Evolutionary conservation across 2,329 filamentous ascomycete species (phyloP), one percentile per base, ranked within the genome.

Genomic region (Amphichorda felina): DNA sequence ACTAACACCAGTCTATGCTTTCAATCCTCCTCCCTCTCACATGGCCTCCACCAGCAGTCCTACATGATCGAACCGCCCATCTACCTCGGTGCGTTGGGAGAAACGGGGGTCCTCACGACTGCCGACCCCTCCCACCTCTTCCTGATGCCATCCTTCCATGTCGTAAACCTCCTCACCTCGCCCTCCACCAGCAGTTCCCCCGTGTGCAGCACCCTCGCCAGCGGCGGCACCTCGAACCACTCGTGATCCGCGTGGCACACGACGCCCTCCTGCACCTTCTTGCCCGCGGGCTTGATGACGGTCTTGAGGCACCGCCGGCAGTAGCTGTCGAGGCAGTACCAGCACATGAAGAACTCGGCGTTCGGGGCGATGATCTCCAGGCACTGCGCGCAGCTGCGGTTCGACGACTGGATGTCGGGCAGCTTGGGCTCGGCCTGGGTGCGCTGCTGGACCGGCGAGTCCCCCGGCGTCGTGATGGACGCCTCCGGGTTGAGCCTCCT

Each of bases 171-270:
- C 35, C 46, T 46, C 8, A 61, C 50, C 18, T 47, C 38, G 0
- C 52, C 57, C 33, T 52, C 47, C 2, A 57, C 41, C n/a, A 61
- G 35, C 21, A 63, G 59, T 46, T 63, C 56, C 2, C 59, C 60
- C 10, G 51, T 51, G 10, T 59, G 54, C 16, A 63, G 34, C 3
- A 50, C 43, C 27, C 40, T 49, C n/a, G 47, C 43, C 38, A 63
- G 39, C 5, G 59, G 52, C 17, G 51, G 54, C n/a, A 63, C 56
- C 1, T 44, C 32, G 14, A 63, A 50, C 60, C 60, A 63, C 27
- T 51, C 45, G 32, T 63, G 60, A 27, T 59, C 52, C 13, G 47
- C 48, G n/a, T 51, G 45, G 29, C 58, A 61, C 18, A 57, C 51
- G 6, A 40, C 31, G 4, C 24, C 35, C 6, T 42, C 51, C 5